Evolutionary conservation across 495 filamentous ascomycete species (phyloP).

Genomic region (Xylaria bambusicola): DNA sequence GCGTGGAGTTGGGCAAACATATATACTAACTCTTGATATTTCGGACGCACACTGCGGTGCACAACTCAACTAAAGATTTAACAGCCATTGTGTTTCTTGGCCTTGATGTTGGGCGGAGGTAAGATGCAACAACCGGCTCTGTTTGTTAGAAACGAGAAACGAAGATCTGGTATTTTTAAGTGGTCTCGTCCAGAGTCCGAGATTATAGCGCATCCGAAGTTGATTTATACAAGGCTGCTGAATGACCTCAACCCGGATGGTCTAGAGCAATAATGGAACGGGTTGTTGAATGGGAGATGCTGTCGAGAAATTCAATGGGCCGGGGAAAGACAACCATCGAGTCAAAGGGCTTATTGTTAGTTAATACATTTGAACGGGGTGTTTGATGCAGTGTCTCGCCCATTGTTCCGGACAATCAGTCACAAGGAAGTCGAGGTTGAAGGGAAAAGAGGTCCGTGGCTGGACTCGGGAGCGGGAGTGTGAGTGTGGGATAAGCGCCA

Average conservation of each 20-base stretch:
- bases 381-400: slow-evolving; percentile 4
- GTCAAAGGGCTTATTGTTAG: background rate
- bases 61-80: slow-evolving; percentile 39
- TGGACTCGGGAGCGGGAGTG: background rate
- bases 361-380: background rate
- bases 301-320: background rate
- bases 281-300: background rate
- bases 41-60: slow-evolving; percentile 30
- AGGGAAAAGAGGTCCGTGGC: background rate
- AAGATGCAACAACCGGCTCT: no score
- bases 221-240: background rate
- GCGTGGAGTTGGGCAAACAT: no score
- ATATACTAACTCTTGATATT: slow-evolving; percentile 31
- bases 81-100: slow-evolving; percentile 35
- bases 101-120: no score
- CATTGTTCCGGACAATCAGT: slow-evolving; percentile 6
- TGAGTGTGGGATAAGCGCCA: background rate
- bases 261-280: background rate
- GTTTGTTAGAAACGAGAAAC: no score
- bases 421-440: slow-evolving; percentile 4
- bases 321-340: background rate
- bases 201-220: no score
- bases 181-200: background rate
- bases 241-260: slow-evolving; percentile 1
- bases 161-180: background rate